These are phyloP conservation scores for Wickerhamomyces chambardii DNA, from an alignment of 805 yeast species.

Conservation along the genomic window DNA sequence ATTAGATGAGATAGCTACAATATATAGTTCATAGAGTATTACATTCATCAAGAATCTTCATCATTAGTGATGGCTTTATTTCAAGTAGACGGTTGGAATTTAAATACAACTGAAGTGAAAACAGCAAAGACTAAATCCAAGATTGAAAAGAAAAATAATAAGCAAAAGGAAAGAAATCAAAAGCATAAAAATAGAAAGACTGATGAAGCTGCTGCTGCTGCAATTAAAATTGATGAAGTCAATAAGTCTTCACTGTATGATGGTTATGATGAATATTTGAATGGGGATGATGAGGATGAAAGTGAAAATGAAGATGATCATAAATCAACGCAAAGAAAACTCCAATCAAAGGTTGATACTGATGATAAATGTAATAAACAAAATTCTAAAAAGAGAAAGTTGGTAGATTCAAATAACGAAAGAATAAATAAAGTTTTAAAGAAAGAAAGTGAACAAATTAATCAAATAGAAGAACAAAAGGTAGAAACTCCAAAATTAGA, in stretches of 20 bases:
- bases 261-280: constrained; percentile 2
- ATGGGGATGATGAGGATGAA: constrained; percentile 14
- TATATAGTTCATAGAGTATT: too few relatives aligned
- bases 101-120: constrained; percentile 45
- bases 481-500: constrained; percentile 10
- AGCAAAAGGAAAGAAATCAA: constrained; percentile 8
- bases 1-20: too few relatives aligned
- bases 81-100: constrained; percentile 77
- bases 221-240: constrained; percentile 3
- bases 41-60: too few relatives aligned
- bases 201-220: constrained; percentile 6
- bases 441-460: too few relatives aligned
- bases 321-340: too few relatives aligned
- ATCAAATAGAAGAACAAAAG: constrained; percentile 2
- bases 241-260: constrained; percentile 1
- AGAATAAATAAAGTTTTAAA: constrained; percentile 1
- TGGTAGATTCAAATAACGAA: too few relatives aligned
- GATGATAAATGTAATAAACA: too few relatives aligned
- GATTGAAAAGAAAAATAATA: constrained; percentile 18
- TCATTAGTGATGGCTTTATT: constrained; percentile 53
- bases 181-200: constrained; percentile 11
- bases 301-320: background rate
- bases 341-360: too few relatives aligned
- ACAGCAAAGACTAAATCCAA: constrained; percentile 26
- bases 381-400: background rate